phyloP scores from a whole-genome alignment of 1,284 basidiomycete genomes.

The Cutaneotrichosporon dermatis region DNA sequence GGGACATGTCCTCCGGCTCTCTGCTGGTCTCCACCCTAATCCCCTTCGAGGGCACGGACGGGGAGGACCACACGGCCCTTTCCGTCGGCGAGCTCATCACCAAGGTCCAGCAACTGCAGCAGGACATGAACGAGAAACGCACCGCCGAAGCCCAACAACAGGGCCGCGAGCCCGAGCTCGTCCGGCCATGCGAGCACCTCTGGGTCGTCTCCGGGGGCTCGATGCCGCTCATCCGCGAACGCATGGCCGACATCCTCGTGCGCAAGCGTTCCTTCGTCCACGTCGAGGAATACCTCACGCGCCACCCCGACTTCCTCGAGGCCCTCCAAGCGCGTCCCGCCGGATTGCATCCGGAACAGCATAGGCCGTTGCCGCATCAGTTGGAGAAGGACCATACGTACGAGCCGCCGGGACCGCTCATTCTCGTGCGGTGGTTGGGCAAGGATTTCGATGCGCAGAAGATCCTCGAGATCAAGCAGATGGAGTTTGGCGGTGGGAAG shows the following conservation, averaged over 20 bases:
- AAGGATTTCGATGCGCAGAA: constrained; percentile 43
- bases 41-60: constrained; percentile 49
- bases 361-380: constrained; percentile 21
- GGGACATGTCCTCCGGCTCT: constrained; percentile 47
- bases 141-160: constrained; percentile 11
- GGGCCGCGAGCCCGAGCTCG: constrained; percentile 22
- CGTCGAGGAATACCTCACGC: constrained; percentile 48
- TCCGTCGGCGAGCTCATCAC: constrained; percentile 48
- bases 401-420: constrained; percentile 31
- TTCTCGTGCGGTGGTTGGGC: constrained; percentile 46
- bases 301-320: constrained; percentile 43
- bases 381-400: constrained; percentile 14
- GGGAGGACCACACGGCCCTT: constrained; percentile 45
- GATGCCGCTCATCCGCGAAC: constrained; percentile 43
- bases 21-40: constrained; percentile 47
- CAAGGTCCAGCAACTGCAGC: constrained; percentile 38
- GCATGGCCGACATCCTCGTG: constrained; percentile 45
- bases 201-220: constrained; percentile 47
- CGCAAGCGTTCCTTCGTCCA: constrained; percentile 46
- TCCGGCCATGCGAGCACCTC: constrained; percentile 46
- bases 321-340: constrained; percentile 41
- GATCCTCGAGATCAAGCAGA: constrained; percentile 46
- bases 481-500: constrained; percentile 46
- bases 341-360: constrained; percentile 44
- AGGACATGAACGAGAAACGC: constrained; percentile 35